These are phyloP conservation scores for Aspergillus calidoustus DNA, from an alignment of 2,329 filamentous ascomycete genomes.

Conservation along the genomic window DNA sequence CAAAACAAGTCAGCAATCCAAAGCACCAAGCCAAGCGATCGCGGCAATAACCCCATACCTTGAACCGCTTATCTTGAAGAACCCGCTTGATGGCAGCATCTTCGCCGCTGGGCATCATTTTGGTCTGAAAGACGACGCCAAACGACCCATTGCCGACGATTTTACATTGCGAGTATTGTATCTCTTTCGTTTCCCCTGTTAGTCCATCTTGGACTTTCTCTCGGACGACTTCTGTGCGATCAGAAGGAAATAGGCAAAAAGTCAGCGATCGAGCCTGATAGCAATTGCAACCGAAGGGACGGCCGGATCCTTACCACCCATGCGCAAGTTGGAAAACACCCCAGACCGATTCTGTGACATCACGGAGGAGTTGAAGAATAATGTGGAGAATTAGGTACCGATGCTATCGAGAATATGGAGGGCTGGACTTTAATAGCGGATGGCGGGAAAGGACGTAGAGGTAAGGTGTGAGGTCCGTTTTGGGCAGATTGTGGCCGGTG, in stretches of 20 bases:
- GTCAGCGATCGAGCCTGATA: slow-evolving; percentile 21
- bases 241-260: slow-evolving; percentile 18
- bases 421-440: slow-evolving; percentile 52
- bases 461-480: slow-evolving; percentile 56
- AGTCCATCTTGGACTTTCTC: slow-evolving; percentile 99
- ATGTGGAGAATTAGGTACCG: slow-evolving; percentile 23
- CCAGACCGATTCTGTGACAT: slow-evolving; percentile 94
- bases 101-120: slow-evolving; percentile 95
- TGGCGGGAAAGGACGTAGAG: slow-evolving; percentile 45
- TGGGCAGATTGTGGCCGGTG: slow-evolving; percentile 51
- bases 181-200: slow-evolving; percentile 92
- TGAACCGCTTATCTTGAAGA: slow-evolving; percentile 98
- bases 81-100: slow-evolving; percentile 99
- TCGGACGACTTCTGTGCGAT: slow-evolving; percentile 80
- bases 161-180: slow-evolving; percentile 99
- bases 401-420: slow-evolving; percentile 47
- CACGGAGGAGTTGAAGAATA: slow-evolving; percentile 37
- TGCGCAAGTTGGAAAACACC: slow-evolving; percentile 85
- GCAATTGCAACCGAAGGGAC: slow-evolving; percentile 27
- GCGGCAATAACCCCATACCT: slow-evolving; percentile 62
- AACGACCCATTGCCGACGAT: slow-evolving; percentile 99
- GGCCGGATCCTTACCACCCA: slow-evolving; percentile 80
- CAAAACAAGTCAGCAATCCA: slow-evolving; percentile 34
- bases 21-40: background rate
- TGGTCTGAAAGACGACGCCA: slow-evolving; percentile 98